phyloP scores from a whole-genome alignment of 2,329 filamentous ascomycete species.

The Leptographium radiaticola region DNA sequence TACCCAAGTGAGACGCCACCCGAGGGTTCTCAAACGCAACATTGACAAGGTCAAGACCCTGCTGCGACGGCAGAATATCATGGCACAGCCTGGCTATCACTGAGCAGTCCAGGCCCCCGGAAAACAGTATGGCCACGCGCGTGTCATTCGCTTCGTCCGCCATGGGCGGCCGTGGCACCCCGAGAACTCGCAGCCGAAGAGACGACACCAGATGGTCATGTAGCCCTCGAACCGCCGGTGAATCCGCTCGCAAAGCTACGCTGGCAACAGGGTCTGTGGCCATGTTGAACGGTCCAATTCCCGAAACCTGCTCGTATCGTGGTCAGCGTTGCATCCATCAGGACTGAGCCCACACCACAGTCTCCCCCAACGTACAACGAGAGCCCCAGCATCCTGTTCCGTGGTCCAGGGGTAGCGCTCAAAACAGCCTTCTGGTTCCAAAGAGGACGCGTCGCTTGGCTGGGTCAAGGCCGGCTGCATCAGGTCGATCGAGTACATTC shows the following conservation, averaged over 20 bases:
- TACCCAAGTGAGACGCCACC: slow-evolving; percentile 41
- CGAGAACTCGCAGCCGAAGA: slow-evolving; percentile 48
- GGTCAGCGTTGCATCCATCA: not conserved
- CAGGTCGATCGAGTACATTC: slow-evolving; percentile 59
- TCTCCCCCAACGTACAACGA: not conserved
- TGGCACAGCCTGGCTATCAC: slow-evolving; percentile 70
- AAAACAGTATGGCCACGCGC: slow-evolving; percentile 73
- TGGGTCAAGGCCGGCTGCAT: slow-evolving; percentile 8
- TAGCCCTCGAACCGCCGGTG: slow-evolving; percentile 39
- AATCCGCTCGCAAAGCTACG: slow-evolving; percentile 22
- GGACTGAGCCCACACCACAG: not conserved
- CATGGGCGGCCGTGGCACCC: slow-evolving; percentile 41
- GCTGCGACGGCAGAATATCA: slow-evolving; percentile 54
- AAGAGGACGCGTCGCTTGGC: not conserved
- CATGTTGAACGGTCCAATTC: slow-evolving; percentile 40
- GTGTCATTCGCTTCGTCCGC: slow-evolving; percentile 20
- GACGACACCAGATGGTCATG: slow-evolving; percentile 44
- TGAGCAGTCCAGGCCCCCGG: slow-evolving; percentile 87
- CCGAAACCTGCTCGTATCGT: slow-evolving; percentile 30
- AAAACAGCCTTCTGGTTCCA: not conserved
- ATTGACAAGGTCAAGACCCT: slow-evolving; percentile 79
- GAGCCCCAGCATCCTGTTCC: not conserved
- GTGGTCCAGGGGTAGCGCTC: not conserved
- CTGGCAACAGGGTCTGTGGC: slow-evolving; percentile 20
- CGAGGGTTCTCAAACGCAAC: slow-evolving; percentile 94